A percentile compares a stretch with the other conserved stretches of the same genome.
Conservation (phyloP, 441 rosid species). For the Rhodomyrtus psidioides region DNA sequence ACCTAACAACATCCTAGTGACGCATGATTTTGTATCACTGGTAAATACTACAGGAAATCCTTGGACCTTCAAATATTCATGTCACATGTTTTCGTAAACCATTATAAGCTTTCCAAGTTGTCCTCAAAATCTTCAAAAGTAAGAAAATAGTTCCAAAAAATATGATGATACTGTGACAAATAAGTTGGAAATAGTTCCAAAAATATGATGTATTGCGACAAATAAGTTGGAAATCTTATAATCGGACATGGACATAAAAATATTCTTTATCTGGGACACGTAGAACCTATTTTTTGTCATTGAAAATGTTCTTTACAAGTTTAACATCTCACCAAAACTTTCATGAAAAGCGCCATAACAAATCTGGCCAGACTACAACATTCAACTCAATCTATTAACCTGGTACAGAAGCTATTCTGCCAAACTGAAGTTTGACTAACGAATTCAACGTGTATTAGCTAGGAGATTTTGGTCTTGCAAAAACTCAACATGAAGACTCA, state of each 20-base stretch:
- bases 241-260: not conserved
- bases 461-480: slow-evolving; percentile 11
- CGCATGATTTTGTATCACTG: slow-evolving; percentile 11
- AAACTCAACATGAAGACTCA: slow-evolving; percentile 1
- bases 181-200: not conserved
- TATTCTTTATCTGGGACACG: not conserved
- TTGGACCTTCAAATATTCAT: not conserved
- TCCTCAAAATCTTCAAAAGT: not conserved
- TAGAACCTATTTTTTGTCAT: not conserved
- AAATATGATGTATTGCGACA: not conserved
- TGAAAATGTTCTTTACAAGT: not conserved
- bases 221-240: not conserved
- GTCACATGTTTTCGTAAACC: not conserved
- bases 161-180: not conserved
- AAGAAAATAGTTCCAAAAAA: not conserved
- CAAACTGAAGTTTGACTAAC: not conserved
- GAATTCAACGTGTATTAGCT: not conserved
- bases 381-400: not conserved
- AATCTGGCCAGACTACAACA: not conserved
- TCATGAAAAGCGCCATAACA: not conserved
- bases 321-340: not conserved
- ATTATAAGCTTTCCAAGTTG: not conserved
- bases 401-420: not conserved
- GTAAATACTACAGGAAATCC: not conserved
- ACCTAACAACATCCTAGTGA: slow-evolving; percentile 12